A percentile compares a stretch with the other conserved stretches of the same genome.
phyloP scores from a whole-genome alignment of 352 stramenopile genomes.

The Globisporangium sylvaticum region DNA sequence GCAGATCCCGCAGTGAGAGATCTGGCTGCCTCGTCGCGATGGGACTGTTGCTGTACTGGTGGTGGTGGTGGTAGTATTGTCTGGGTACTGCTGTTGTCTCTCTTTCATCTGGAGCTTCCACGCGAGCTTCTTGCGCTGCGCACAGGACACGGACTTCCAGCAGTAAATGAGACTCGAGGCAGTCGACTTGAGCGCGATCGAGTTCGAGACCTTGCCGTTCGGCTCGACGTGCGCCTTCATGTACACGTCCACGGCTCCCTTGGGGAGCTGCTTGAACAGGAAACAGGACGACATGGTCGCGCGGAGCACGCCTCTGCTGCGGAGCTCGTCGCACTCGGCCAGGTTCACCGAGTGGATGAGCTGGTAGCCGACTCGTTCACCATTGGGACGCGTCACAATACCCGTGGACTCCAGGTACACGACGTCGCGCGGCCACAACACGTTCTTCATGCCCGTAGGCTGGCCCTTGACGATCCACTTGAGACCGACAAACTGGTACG shows the following conservation, averaged over 20 bases:
- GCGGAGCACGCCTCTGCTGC: conserved; percentile 31
- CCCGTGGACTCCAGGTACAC: conserved; percentile 24
- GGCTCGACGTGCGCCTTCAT: conserved; percentile 24
- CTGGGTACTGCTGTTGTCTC: not conserved
- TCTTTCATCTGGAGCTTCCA: conserved; percentile 14
- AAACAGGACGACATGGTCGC: conserved; percentile 34
- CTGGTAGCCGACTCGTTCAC: conserved; percentile 49
- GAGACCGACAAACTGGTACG: conserved; percentile 44
- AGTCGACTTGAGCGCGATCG: conserved; percentile 21
- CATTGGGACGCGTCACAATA: conserved; percentile 25
- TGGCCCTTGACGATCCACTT: conserved; percentile 40
- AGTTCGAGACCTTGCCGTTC: conserved; percentile 17
- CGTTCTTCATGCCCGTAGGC: conserved; percentile 20
- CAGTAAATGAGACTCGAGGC: conserved; percentile 24
- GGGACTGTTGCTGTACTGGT: not conserved
- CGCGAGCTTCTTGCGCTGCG: conserved; percentile 33
- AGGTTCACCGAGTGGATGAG: conserved; percentile 48
- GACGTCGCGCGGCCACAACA: conserved; percentile 38
- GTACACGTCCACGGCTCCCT: conserved; percentile 25
- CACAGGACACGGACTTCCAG: conserved; percentile 28
- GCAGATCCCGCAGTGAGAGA: conserved; percentile 11
- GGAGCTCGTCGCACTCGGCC: conserved; percentile 26
- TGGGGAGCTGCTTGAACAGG: conserved; percentile 30
- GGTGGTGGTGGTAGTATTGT: not conserved
- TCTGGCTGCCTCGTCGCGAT: conserved; percentile 2